Conservation (phyloP, 179 eudicot genomes). For the Camellia oleifera region DNA sequence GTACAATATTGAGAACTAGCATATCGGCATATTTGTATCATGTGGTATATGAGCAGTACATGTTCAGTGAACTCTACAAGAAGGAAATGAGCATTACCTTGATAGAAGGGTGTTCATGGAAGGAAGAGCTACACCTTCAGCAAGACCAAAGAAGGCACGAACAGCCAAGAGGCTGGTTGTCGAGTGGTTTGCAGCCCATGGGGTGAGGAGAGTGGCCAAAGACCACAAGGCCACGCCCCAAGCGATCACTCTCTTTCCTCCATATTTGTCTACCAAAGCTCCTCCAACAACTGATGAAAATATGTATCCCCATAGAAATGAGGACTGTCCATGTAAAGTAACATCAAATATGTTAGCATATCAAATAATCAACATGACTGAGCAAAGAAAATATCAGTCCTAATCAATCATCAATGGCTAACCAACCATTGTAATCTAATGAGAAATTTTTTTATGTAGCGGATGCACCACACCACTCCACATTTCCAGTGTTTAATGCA, state of each 20-base stretch:
- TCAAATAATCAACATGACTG: background rate
- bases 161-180: constrained; percentile 55
- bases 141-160: constrained; percentile 84
- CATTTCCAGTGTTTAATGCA: too few species aligned
- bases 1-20: too few species aligned
- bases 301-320: constrained; percentile 95
- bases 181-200: constrained; percentile 89
- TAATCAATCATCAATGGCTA: too few species aligned
- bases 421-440: too few species aligned
- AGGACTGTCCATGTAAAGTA: constrained; percentile 51
- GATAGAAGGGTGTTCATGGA: constrained; percentile 81
- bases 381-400: background rate
- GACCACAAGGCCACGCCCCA: constrained; percentile 97
- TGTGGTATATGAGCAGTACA: too few species aligned
- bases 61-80: too few species aligned
- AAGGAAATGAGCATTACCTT: constrained; percentile 39
- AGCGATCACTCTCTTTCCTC: constrained; percentile 77
- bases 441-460: too few species aligned
- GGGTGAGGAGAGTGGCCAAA: constrained; percentile 81
- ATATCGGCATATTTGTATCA: too few species aligned
- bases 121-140: constrained; percentile 95
- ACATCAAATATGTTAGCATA: background rate
- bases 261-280: constrained; percentile 87
- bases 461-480: too few species aligned
- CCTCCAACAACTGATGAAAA: constrained; percentile 86